Evolutionary conservation across 345 rosid species (phyloP).

Genomic region (Hibiscus mutabilis): DNA sequence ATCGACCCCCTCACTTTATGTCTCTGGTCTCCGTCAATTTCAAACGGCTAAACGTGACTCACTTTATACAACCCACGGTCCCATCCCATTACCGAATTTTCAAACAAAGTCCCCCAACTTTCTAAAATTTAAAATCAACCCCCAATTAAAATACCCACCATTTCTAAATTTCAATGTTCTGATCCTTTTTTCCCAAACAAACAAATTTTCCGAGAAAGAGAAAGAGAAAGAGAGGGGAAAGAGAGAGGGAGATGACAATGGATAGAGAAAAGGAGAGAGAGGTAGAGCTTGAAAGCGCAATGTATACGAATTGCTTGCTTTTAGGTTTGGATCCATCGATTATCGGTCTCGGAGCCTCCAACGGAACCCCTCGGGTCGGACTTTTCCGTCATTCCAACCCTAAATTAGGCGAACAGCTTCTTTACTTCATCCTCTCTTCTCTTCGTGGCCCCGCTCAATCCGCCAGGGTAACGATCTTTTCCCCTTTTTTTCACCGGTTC

Average conservation of each 20-base stretch:
- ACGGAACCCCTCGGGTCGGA: conserved; percentile 80
- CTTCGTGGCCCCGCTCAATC: conserved; percentile 97
- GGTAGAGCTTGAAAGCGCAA: conserved; percentile 97
- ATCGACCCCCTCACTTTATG: not conserved
- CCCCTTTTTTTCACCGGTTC: conserved; percentile 6
- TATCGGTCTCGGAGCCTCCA: conserved; percentile 83
- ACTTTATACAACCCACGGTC: conserved; percentile 12
- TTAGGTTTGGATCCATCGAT: conserved; percentile 91
- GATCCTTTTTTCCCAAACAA: not conserved
- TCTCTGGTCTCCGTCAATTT: conserved; percentile 18
- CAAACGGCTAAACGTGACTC: conserved; percentile 14
- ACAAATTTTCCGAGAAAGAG: conserved; percentile 15
- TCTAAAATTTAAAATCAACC: conserved; percentile 16
- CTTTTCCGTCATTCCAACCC: conserved; percentile 99
- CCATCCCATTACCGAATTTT: conserved; percentile 6
- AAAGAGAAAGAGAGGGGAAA: no score
- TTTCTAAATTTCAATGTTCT: not conserved
- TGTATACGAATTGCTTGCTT: conserved; percentile 94
- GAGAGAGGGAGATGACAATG: conserved; percentile 63
- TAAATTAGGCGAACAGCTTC: conserved; percentile 97
- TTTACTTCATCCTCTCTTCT: conserved; percentile 93
- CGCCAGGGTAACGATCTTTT: conserved; percentile 52
- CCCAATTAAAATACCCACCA: conserved; percentile 15
- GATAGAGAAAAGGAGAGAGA: conserved; percentile 99
- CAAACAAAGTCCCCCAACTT: not conserved